A percentile compares a stretch with the other conserved stretches of the same genome.
Conservation (phyloP, 805 yeast genomes). For the Lachancea thermotolerans region DNA sequence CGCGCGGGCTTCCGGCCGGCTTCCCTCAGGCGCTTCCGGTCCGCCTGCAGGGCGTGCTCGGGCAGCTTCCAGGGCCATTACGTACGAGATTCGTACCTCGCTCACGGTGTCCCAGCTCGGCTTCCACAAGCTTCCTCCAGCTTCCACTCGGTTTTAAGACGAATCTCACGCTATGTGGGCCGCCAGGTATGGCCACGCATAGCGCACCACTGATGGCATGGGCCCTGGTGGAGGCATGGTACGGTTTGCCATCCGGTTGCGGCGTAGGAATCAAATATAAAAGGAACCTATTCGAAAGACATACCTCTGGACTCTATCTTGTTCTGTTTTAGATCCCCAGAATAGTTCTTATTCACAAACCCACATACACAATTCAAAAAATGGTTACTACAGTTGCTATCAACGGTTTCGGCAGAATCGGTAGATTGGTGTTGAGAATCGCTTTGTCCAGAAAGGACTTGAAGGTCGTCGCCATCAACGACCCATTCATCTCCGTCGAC, state of each 20-base stretch:
- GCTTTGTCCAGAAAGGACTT: conserved; percentile 47
- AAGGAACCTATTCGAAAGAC: not conserved
- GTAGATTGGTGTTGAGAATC: conserved; percentile 60
- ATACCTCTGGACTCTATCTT: not conserved
- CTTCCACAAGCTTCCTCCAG: not conserved
- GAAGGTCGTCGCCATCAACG: conserved; percentile 59
- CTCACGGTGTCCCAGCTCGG: not conserved
- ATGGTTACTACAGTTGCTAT: conserved; percentile 44
- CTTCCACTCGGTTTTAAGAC: not conserved
- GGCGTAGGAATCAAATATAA: not conserved
- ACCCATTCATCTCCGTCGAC: conserved; percentile 61
- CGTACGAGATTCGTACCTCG: no score
- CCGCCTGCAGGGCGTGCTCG: no score
- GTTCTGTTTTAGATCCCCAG: conserved; percentile 1
- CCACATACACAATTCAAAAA: conserved; percentile 8
- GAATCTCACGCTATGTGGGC: not conserved
- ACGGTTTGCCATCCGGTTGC: not conserved
- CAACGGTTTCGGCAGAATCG: conserved; percentile 70
- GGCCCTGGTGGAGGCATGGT: not conserved
- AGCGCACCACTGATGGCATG: not conserved
- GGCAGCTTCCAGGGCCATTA: no score
- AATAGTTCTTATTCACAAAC: conserved; percentile 9
- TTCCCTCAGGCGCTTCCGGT: no score
- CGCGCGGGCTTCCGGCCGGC: no score
- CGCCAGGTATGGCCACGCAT: not conserved